Evolutionary conservation across 352 stramenopile species (phyloP), one percentile per base, ranked within the genome.

Genomic region (Phytophthora sansomeana): DNA sequence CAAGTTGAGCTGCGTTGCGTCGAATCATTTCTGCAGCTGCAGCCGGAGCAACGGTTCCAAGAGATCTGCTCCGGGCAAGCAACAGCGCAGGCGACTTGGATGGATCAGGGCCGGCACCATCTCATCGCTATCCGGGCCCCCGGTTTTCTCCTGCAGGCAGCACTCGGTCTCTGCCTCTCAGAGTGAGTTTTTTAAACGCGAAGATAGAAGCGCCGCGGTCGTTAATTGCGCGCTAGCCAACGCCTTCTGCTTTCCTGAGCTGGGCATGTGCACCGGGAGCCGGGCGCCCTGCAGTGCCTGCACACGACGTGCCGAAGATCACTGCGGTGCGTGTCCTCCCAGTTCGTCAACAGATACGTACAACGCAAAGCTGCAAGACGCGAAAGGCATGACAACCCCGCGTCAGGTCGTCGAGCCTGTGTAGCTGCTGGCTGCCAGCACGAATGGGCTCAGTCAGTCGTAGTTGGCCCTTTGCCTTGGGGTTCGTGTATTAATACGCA

Each of bases 1-100:
- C n/a, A n/a, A 67, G 36, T 63, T 60, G 16, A 47, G 30, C 47
- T 59, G 39, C 38, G 63, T 52, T 49, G 38, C 66, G 56, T 50
- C 57, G 68, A 72, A 68, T 72, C 67, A 59, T 58, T 68, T 72
- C 51, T 42, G 41, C 67, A 68, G 42, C 63, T 60, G 63, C 57
- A 76, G 57, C 44, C 54, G 50, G 59, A 41, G 42, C 32, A 57
- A n/a, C 16, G 11, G 6, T 49, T 50, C 39, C 36, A 21, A 17
- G 24, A 36, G 63, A 71, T 71, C 44, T 66, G 62, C 46, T 13
- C n/a, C n/a, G 17, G 13, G 26, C 30, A 53, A 71, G 50, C 57
- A 61, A 72, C 61, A 67, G 55, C 41, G 32, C 35, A 52, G 60
- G 26, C 49, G 35, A 36, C 21, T 54, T 26, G 52, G 7, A 29